Base-by-base conservation (phyloP, 345 rosid species). In the Eucalyptus sp. region DNA sequence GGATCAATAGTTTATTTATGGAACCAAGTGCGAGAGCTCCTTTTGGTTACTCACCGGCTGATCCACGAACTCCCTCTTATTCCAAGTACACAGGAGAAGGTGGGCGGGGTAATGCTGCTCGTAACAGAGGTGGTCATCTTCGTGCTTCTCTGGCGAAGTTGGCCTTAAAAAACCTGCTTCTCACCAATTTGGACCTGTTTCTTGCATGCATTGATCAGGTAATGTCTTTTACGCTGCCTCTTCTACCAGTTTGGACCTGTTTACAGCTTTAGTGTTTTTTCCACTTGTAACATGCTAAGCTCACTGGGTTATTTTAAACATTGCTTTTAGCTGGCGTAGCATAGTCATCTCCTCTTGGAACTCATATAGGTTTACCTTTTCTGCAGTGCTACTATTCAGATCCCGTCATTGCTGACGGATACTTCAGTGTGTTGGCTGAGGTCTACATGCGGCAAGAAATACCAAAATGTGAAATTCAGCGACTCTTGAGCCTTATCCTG, bases 141-240 rank as follows among this genome's bases (percentile, higher is more conserved):
- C 98, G 99, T 91, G 97, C 96, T 90, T 94, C 96, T 46, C 93
- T 98, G 92, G 99, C 99, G 50, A 98, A 96, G 90, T 90, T 97
- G 93, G 99, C 99, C 92, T 94, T 98, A 91, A 98, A 95, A 93
- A 95, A 97, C 94, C 98, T 98, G 93, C 98, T 98, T 48, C 97
- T 98, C 64, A 96, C 98, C 80, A 98, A 98, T 90, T 95, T 98
- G 94, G 99, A 98, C 92, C 96, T 98, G 54, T 95, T 98, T 90
- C 99, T 98, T 89, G 95, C 99, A 90, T 98, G 99, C 94, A 98
- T 98, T 89, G 99, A 97, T 93, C 99, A 97, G 99, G 99, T 98
- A 92, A 88, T 79, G 48, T 81, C 86, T 60, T 44, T 49, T 60
- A 13, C 54, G 44, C 24, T 60, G 48, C 43, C 79, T 79, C 62